phyloP scores from a whole-genome alignment of 805 yeast genomes.

The Candida ponderosae region DNA sequence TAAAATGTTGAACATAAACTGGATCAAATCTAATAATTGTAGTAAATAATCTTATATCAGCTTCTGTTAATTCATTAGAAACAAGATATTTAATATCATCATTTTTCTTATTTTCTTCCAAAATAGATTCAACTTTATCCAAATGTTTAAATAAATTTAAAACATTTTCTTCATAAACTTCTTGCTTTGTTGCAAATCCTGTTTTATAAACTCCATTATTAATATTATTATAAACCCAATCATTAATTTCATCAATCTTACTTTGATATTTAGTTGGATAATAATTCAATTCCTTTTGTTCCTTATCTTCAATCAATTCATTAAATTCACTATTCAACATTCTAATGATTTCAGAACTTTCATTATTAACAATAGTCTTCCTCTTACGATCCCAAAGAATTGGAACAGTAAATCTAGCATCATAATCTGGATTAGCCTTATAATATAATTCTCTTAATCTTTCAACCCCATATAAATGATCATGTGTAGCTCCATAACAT shows the following conservation, averaged over 20 bases:
- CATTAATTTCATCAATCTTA: slow-evolving; percentile 70
- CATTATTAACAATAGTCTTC: slow-evolving; percentile 83
- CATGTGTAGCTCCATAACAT: slow-evolving; percentile 39
- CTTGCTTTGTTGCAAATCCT: slow-evolving; percentile 83
- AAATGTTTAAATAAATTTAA: slow-evolving; percentile 53
- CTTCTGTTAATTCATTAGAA: slow-evolving; percentile 74
- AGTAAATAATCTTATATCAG: slow-evolving; percentile 80
- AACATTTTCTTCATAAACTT: slow-evolving; percentile 69
- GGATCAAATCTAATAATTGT: slow-evolving; percentile 90
- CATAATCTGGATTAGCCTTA: slow-evolving; percentile 67
- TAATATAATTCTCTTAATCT: slow-evolving; percentile 66
- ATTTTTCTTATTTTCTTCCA: slow-evolving; percentile 30
- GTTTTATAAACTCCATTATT: slow-evolving; percentile 92
- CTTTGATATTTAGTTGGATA: slow-evolving; percentile 49
- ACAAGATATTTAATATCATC: slow-evolving; percentile 35
- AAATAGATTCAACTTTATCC: slow-evolving; percentile 60
- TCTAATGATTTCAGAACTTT: slow-evolving; percentile 82
- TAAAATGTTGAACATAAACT: slow-evolving; percentile 92
- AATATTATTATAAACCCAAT: slow-evolving; percentile 76
- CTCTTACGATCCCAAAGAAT: slow-evolving; percentile 85
- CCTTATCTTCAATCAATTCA: slow-evolving; percentile 37
- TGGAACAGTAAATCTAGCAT: slow-evolving; percentile 87
- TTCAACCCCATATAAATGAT: slow-evolving; percentile 49
- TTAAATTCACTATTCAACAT: slow-evolving; percentile 74
- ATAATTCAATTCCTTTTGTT: slow-evolving; percentile 44